These are phyloP conservation scores for Albatrellus sp. DNA, from an alignment of 1,284 basidiomycete species.

Conservation along the genomic window DNA sequence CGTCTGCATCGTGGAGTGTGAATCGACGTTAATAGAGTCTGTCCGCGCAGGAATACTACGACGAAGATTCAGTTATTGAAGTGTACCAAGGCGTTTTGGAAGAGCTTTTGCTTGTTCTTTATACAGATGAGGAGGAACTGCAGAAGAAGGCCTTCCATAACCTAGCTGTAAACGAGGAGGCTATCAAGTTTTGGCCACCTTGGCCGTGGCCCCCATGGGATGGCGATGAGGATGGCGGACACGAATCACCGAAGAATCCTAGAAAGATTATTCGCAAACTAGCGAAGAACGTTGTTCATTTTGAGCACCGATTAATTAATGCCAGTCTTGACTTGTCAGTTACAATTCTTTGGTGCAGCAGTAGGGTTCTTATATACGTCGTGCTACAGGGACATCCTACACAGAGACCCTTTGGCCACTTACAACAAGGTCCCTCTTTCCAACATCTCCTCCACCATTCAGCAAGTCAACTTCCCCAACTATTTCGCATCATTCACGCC, in stretches of 20 bases:
- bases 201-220: constrained; percentile 80
- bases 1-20: not conserved
- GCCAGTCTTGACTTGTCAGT: constrained; percentile 72
- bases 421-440: constrained; percentile 78
- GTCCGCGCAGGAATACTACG: constrained; percentile 70
- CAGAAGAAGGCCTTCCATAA: constrained; percentile 7
- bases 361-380: constrained; percentile 4
- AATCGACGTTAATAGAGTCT: not conserved
- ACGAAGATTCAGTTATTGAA: constrained; percentile 60
- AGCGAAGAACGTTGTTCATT: constrained; percentile 63
- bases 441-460: constrained; percentile 60
- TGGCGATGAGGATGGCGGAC: constrained; percentile 42
- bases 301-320: constrained; percentile 75
- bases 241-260: constrained; percentile 25
- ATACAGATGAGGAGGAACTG: constrained; percentile 28
- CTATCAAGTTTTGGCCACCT: constrained; percentile 59
- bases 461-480: constrained; percentile 69
- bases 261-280: constrained; percentile 44
- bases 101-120: constrained; percentile 54
- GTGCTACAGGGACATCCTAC: constrained; percentile 39
- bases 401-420: constrained; percentile 73
- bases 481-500: constrained; percentile 83
- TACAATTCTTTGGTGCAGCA: not conserved
- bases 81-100: constrained; percentile 66
- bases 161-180: constrained; percentile 41